phyloP scores from a whole-genome alignment of 2,329 filamentous ascomycete genomes.

The Alternaria conjuncta region DNA sequence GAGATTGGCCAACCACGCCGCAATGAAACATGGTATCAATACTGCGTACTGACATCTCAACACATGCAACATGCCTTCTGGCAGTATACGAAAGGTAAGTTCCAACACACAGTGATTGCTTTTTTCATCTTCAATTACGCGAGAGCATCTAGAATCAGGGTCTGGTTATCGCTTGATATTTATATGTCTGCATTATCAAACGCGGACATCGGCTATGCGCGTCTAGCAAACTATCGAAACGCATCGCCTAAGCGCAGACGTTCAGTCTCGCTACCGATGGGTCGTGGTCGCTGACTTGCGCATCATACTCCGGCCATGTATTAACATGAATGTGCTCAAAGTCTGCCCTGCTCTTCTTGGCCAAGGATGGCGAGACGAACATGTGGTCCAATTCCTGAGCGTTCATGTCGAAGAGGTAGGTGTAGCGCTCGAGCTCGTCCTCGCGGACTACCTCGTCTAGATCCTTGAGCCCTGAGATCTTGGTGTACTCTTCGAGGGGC shows the following conservation, averaged over 20 bases:
- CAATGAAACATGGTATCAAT: conserved; percentile 17
- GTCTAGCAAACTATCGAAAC: conserved; percentile 1
- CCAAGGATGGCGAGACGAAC: conserved; percentile 65
- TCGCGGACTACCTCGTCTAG: conserved; percentile 66
- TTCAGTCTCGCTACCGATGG: conserved; percentile 69
- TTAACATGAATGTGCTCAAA: conserved; percentile 76
- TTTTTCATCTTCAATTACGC: background rate
- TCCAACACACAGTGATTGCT: background rate
- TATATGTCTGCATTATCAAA: background rate
- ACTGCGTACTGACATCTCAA: conserved; percentile 8
- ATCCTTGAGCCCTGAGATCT: conserved; percentile 64
- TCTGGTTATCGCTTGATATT: conserved; percentile 1
- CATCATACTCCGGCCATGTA: conserved; percentile 66
- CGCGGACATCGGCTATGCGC: conserved; percentile 4
- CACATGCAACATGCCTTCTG: background rate
- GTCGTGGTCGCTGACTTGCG: conserved; percentile 71
- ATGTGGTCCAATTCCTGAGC: conserved; percentile 74
- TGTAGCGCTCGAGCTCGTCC: conserved; percentile 67
- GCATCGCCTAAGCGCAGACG: conserved; percentile 56
- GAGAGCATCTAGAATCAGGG: background rate
- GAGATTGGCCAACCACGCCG: conserved; percentile 14
- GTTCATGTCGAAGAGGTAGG: conserved; percentile 74
- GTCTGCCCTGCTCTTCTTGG: conserved; percentile 44
- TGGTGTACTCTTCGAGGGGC: conserved; percentile 63
- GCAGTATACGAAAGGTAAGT: background rate